Conservation (phyloP, 2,329 filamentous ascomycete genomes). For the Ilyonectria robusta region DNA sequence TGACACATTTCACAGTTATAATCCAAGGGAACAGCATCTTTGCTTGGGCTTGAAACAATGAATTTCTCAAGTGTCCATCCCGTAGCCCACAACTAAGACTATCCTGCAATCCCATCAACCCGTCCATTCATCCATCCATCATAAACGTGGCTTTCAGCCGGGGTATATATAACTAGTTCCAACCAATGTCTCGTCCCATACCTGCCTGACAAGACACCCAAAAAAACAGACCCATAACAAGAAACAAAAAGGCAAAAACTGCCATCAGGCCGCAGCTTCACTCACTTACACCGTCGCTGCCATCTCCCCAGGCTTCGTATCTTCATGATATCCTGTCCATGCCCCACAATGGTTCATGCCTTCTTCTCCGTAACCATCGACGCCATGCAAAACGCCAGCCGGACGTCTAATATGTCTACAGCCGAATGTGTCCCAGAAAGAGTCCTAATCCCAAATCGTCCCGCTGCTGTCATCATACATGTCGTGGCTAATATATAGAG, state of each 20-base stretch:
- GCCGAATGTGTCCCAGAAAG: constrained; percentile 17
- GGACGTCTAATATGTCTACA: constrained; percentile 36
- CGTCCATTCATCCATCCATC: constrained; percentile 40
- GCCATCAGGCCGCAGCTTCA: constrained; percentile 8
- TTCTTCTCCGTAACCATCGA: constrained; percentile 11
- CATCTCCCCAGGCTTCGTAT: constrained; percentile 15
- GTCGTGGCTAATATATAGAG: constrained; percentile 30
- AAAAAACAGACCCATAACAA: constrained; percentile 24
- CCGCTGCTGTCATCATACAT: constrained; percentile 38
- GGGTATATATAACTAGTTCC: constrained; percentile 48
- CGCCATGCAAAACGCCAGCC: constrained; percentile 34
- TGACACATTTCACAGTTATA: neutral
- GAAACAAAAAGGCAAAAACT: constrained; percentile 23
- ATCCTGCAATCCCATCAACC: neutral
- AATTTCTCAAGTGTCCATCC: constrained; percentile 6
- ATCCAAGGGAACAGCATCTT: neutral
- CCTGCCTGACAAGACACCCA: constrained; percentile 32
- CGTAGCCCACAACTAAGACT: neutral
- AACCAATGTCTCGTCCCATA: constrained; percentile 37
- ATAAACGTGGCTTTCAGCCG: constrained; percentile 48
- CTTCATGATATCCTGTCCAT: constrained; percentile 16
- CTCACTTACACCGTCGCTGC: constrained; percentile 3
- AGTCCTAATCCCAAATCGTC: constrained; percentile 23
- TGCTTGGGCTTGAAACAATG: constrained; percentile 3
- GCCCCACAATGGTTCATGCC: constrained; percentile 14